These are phyloP conservation scores for Nyssa sinensis DNA, from an alignment of 148 eudicot genomes.

Conservation along the genomic window DNA sequence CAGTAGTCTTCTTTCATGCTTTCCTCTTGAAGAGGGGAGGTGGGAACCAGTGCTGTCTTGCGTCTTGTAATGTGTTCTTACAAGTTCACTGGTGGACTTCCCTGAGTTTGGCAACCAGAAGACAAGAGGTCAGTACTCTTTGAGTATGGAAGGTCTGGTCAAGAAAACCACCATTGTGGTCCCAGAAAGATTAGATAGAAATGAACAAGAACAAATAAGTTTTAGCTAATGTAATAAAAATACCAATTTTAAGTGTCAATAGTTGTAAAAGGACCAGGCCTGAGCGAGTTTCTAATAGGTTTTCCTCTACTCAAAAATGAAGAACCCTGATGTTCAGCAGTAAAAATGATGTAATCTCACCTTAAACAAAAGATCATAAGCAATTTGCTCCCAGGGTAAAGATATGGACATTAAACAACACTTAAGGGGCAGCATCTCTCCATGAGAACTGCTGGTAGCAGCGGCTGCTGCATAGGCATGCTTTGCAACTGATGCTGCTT, in stretches of 20 bases:
- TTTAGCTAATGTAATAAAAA: too few relatives aligned
- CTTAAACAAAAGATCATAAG: conserved; percentile 91
- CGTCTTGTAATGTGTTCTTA: conserved; percentile 17
- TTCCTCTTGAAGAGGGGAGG: not conserved
- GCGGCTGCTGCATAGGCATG: conserved; percentile 74
- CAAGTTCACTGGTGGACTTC: conserved; percentile 70
- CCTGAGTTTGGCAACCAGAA: conserved; percentile 38
- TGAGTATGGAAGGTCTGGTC: too few relatives aligned
- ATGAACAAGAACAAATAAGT: too few relatives aligned
- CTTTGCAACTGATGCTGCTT: conserved; percentile 83
- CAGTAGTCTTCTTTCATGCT: not conserved
- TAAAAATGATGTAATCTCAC: too few relatives aligned
- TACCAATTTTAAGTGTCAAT: too few relatives aligned
- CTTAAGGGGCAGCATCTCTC: conserved; percentile 89
- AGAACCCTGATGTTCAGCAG: too few relatives aligned
- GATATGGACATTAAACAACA: conserved; percentile 94
- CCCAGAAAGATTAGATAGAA: too few relatives aligned
- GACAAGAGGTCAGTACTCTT: not conserved
- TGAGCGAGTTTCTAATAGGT: not conserved
- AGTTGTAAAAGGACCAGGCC: not conserved
- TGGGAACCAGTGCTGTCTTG: conserved; percentile 5
- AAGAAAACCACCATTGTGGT: not conserved
- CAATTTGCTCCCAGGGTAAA: conserved; percentile 96
- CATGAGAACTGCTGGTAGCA: conserved; percentile 47
- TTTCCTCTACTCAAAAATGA: not conserved